A percentile compares a stretch with the other conserved stretches of the same genome.
Evolutionary conservation across 352 stramenopile genomes (phyloP).

Genomic region (Thraustotheca clavata): DNA sequence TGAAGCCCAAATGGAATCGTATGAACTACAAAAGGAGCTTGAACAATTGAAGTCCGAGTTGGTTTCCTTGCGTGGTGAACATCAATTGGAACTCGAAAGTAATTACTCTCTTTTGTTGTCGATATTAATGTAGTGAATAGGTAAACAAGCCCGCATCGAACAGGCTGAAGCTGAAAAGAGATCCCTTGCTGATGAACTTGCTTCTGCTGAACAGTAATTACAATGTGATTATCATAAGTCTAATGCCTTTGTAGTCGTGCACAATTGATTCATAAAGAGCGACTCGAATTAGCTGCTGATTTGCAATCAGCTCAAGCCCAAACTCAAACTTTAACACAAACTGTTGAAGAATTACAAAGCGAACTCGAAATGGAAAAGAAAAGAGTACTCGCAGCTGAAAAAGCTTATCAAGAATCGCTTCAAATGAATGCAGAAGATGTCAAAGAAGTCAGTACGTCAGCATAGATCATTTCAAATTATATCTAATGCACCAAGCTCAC

Average conservation of each 20-base stretch:
- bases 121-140: neutral
- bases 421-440: neutral
- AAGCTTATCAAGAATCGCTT: slow-evolving; percentile 12
- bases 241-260: neutral
- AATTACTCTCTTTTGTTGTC: neutral
- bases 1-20: neutral
- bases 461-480: no score
- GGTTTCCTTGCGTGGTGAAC: neutral
- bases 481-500: neutral
- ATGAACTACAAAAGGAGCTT: neutral
- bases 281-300: neutral
- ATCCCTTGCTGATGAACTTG: neutral
- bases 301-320: slow-evolving; percentile 12
- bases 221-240: neutral
- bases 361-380: slow-evolving; percentile 12
- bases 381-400: slow-evolving; percentile 4
- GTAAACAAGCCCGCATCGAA: slow-evolving; percentile 2
- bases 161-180: slow-evolving; percentile 16
- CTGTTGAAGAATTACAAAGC: neutral
- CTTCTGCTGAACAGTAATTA: neutral
- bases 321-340: neutral
- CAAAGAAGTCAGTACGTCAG: no score
- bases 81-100: slow-evolving; percentile 10
- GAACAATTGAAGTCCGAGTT: neutral
- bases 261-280: neutral